These are phyloP conservation scores for Gymnopilus junonius DNA, from an alignment of 768 basidiomycete species.

Conservation along the genomic window DNA sequence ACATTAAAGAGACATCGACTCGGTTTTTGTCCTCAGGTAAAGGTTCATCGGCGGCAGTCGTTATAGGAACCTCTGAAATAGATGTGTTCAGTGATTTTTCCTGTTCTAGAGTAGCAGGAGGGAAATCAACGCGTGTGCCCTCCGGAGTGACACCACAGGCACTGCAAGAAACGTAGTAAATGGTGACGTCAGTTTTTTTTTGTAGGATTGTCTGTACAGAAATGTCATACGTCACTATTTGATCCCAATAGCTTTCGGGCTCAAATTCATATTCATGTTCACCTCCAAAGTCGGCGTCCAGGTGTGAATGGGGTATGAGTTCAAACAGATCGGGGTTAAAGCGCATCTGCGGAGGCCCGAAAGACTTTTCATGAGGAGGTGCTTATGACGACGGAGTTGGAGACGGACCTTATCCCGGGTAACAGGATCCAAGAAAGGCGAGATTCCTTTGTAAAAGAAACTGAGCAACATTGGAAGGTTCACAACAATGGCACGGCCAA, in stretches of 20 bases:
- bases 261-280: constrained; percentile 77
- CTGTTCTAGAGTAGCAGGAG: constrained; percentile 5
- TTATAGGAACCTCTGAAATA: background rate
- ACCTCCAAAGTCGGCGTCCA: constrained; percentile 86
- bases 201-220: background rate
- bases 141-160: constrained; percentile 61
- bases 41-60: background rate
- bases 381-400: background rate
- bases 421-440: constrained; percentile 87
- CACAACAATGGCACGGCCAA: constrained; percentile 82
- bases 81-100: background rate
- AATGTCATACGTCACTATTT: constrained; percentile 63
- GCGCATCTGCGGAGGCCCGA: constrained; percentile 59
- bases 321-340: constrained; percentile 86
- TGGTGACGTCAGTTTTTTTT: constrained; percentile 11
- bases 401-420: constrained; percentile 79
- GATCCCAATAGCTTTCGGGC: constrained; percentile 76
- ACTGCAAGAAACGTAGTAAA: constrained; percentile 30
- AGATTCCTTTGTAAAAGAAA: constrained; percentile 84
- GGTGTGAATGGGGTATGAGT: constrained; percentile 73
- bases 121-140: constrained; percentile 47
- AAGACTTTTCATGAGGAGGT: background rate
- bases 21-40: constrained; percentile 10
- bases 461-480: constrained; percentile 77
- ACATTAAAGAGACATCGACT: constrained; percentile 9